Percentiles rank a stretch among this genome's conserved stretches.
Evolutionary conservation across 345 rosid species (phyloP).

Genomic region (Mangifera indica): DNA sequence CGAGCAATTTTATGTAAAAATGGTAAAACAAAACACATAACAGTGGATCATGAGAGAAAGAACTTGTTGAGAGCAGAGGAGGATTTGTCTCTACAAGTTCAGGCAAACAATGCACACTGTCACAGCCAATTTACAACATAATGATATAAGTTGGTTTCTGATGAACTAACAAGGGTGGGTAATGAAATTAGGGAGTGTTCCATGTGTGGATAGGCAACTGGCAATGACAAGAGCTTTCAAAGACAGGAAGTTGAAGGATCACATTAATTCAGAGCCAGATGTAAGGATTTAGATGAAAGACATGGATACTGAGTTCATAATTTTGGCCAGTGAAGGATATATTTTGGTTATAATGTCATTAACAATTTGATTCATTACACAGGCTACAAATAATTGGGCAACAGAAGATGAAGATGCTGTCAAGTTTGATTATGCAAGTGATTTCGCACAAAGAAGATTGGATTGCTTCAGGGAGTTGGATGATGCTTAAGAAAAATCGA

Average conservation of each 20-base stretch:
- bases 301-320: conserved; percentile 33
- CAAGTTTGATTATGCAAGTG: conserved; percentile 28
- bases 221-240: conserved; percentile 56
- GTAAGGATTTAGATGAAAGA: conserved; percentile 22
- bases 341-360: neutral
- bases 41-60: conserved; percentile 50
- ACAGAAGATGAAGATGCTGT: neutral
- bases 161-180: too few relatives aligned
- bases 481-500: conserved; percentile 34
- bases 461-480: conserved; percentile 19
- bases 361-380: neutral
- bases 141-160: neutral
- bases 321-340: conserved; percentile 59
- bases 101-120: conserved; percentile 15
- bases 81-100: conserved; percentile 38
- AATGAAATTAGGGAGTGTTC: conserved; percentile 34
- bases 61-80: conserved; percentile 47
- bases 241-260: conserved; percentile 46
- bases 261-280: conserved; percentile 44
- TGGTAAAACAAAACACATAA: conserved; percentile 34
- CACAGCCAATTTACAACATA: neutral
- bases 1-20: conserved; percentile 41
- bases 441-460: conserved; percentile 49
- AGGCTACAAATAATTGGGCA: neutral
- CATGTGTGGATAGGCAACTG: conserved; percentile 43